phyloP scores from a whole-genome alignment of 2,329 filamentous ascomycete species.

The Penicillium thymicola region DNA sequence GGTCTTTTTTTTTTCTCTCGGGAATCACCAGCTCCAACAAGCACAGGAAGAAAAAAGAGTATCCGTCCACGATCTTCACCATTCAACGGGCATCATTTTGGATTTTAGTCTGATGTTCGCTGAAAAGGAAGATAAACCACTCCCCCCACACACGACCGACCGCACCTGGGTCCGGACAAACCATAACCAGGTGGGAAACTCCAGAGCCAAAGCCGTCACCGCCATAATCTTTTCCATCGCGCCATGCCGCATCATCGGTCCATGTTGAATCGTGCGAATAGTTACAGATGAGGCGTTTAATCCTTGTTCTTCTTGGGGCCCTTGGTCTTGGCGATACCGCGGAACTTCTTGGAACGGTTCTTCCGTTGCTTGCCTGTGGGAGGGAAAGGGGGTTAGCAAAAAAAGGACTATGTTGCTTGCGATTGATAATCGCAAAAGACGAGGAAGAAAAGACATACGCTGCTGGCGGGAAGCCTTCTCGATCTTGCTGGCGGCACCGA shows the following conservation, averaged over 20 bases:
- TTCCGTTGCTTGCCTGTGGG: constrained; percentile 97
- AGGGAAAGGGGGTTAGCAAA: constrained; percentile 4
- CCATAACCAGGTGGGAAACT: constrained; percentile 16
- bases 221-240: constrained; percentile 25
- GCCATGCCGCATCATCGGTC: constrained; percentile 17
- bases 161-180: constrained; percentile 3
- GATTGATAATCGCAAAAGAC: not conserved
- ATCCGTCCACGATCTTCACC: constrained; percentile 12
- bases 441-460: constrained; percentile 65
- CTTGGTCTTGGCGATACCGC: constrained; percentile 98
- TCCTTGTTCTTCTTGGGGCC: constrained; percentile 88
- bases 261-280: constrained; percentile 18
- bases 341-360: constrained; percentile 99
- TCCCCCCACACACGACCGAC: constrained; percentile 13
- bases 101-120: constrained; percentile 15
- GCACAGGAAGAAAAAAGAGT: constrained; percentile 13
- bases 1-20: constrained; percentile 10
- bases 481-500: constrained; percentile 88
- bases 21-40: constrained; percentile 12
- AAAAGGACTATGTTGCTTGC: not conserved
- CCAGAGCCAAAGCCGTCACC: constrained; percentile 22
- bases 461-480: constrained; percentile 98
- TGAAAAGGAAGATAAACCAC: constrained; percentile 14
- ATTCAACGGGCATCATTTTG: constrained; percentile 14
- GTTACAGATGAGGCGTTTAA: constrained; percentile 52